These are phyloP conservation scores for Zoysia pacifica DNA, from an alignment of 176 grass and related monocot species.

Conservation along the genomic window DNA sequence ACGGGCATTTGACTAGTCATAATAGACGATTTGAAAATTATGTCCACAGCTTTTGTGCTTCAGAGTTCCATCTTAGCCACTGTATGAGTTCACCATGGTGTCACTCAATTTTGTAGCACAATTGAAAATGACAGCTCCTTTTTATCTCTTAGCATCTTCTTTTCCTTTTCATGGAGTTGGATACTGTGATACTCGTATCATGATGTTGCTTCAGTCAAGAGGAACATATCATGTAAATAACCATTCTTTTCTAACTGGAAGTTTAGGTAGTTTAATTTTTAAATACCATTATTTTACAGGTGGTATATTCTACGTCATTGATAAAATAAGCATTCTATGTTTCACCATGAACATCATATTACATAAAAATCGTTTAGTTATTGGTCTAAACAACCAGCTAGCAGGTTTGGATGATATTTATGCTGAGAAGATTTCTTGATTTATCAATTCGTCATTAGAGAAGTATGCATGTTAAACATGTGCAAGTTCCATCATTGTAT, in stretches of 20 bases:
- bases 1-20: neutral
- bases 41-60: neutral
- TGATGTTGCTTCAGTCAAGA: constrained; percentile 41
- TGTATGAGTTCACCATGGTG: constrained; percentile 17
- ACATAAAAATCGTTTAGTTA: too few relatives aligned
- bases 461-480: constrained; percentile 49
- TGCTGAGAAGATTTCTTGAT: too few relatives aligned
- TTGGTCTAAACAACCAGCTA: too few relatives aligned
- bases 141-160: constrained; percentile 32
- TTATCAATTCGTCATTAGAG: constrained; percentile 25
- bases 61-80: neutral
- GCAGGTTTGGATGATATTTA: too few relatives aligned
- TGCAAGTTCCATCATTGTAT: constrained; percentile 37
- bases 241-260: too few relatives aligned
- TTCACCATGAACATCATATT: too few relatives aligned
- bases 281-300: too few relatives aligned
- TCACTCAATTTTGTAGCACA: constrained; percentile 27
- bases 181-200: constrained; percentile 29
- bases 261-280: too few relatives aligned
- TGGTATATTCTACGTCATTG: too few relatives aligned
- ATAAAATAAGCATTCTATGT: too few relatives aligned
- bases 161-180: constrained; percentile 36
- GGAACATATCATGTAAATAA: neutral
- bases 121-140: constrained; percentile 52
- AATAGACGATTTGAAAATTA: neutral